phyloP scores from a whole-genome alignment of 352 stramenopile genomes.

The Phytophthora brassicae region DNA sequence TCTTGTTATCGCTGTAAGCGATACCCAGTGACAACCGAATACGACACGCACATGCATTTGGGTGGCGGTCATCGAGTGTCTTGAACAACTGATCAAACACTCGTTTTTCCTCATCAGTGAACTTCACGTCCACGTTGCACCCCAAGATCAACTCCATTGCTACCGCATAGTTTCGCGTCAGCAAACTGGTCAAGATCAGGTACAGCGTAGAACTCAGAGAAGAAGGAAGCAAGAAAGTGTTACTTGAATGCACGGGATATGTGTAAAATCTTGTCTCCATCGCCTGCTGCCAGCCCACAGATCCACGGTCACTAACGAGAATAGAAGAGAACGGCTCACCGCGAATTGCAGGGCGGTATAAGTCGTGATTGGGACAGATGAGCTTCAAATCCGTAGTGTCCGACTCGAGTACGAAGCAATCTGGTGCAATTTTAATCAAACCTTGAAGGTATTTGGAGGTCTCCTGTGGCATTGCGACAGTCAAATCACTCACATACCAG shows the following conservation, averaged over 20 bases:
- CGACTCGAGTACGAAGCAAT: constrained; percentile 77
- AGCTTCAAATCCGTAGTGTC: constrained; percentile 79
- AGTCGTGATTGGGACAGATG: constrained; percentile 80
- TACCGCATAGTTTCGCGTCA: constrained; percentile 93
- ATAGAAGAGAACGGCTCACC: constrained; percentile 82
- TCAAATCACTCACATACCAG: constrained; percentile 82
- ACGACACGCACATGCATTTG: constrained; percentile 95
- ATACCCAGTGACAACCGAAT: constrained; percentile 88
- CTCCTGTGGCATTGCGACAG: constrained; percentile 32
- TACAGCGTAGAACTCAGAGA: constrained; percentile 97
- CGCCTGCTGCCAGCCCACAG: constrained; percentile 81
- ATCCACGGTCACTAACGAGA: constrained; percentile 76
- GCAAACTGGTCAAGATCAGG: constrained; percentile 97
- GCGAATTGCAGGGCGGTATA: constrained; percentile 74
- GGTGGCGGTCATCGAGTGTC: constrained; percentile 93
- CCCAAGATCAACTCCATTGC: constrained; percentile 96
- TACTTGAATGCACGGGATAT: constrained; percentile 97
- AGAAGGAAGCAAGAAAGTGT: constrained; percentile 93
- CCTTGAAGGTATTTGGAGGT: constrained; percentile 54
- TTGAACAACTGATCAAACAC: constrained; percentile 97
- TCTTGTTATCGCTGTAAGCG: constrained; percentile 91
- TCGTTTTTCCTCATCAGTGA: constrained; percentile 96
- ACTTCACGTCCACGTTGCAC: constrained; percentile 95
- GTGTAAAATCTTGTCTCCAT: constrained; percentile 95
- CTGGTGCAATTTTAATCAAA: constrained; percentile 51